These are phyloP conservation scores for Ogataea methanolica DNA, from an alignment of 805 yeast genomes.

Conservation along the genomic window DNA sequence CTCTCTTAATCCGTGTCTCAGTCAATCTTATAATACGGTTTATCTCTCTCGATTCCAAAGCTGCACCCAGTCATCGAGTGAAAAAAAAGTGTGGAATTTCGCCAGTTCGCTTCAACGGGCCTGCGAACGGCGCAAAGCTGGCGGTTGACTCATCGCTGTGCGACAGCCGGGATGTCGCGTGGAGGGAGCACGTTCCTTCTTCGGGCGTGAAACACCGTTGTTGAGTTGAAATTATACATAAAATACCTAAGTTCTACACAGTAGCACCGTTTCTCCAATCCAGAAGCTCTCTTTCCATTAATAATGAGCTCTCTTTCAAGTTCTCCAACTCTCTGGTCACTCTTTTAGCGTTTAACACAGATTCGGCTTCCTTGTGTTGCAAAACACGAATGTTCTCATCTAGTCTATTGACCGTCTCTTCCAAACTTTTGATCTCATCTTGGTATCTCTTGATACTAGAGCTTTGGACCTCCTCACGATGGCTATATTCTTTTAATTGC, in stretches of 20 bases:
- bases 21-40: too few relatives aligned
- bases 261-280: conserved; percentile 41
- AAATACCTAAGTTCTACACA: neutral
- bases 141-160: too few relatives aligned
- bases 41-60: neutral
- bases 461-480: conserved; percentile 46
- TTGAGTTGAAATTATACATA: neutral
- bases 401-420: conserved; percentile 44
- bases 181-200: neutral
- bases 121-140: too few relatives aligned
- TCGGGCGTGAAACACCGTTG: neutral
- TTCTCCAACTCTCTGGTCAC: conserved; percentile 54
- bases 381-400: conserved; percentile 38
- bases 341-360: conserved; percentile 38
- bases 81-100: neutral
- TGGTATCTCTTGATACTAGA: conserved; percentile 47
- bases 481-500: conserved; percentile 48
- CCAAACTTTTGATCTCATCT: conserved; percentile 55
- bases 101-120: neutral
- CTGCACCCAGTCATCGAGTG: neutral
- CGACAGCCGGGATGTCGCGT: neutral
- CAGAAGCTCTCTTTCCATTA: conserved; percentile 52
- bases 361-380: conserved; percentile 41
- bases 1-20: too few relatives aligned
- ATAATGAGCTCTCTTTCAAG: conserved; percentile 46